These are phyloP conservation scores for Trametes cingulata DNA, from an alignment of 768 basidiomycete genomes.

Conservation along the genomic window DNA sequence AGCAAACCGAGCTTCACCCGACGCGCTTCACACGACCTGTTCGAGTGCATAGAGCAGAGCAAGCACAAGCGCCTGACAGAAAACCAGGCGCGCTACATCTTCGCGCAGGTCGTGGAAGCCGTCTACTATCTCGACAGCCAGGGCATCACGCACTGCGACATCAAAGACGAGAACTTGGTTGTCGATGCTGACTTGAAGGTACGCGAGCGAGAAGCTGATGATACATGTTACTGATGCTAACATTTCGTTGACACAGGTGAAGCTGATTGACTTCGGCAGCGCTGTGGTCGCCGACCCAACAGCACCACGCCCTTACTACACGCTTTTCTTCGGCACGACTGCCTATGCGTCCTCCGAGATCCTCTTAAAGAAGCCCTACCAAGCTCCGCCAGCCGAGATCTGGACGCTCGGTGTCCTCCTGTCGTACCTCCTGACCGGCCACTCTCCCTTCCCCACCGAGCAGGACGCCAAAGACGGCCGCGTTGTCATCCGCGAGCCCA, in stretches of 20 bases:
- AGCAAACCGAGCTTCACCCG: slow-evolving; percentile 48
- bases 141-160: slow-evolving; percentile 91
- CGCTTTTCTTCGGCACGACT: slow-evolving; percentile 88
- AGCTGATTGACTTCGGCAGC: slow-evolving; percentile 95
- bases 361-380: slow-evolving; percentile 83
- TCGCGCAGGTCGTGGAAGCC: slow-evolving; percentile 84
- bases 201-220: slow-evolving; percentile 18
- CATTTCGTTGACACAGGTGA: slow-evolving; percentile 55
- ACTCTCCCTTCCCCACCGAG: slow-evolving; percentile 90
- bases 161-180: slow-evolving; percentile 95
- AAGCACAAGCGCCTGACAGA: slow-evolving; percentile 79
- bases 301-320: slow-evolving; percentile 65
- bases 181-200: slow-evolving; percentile 75
- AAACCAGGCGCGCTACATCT: slow-evolving; percentile 76
- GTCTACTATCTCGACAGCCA: slow-evolving; percentile 77
- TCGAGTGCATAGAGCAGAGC: slow-evolving; percentile 92
- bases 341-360: slow-evolving; percentile 97
- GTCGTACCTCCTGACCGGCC: slow-evolving; percentile 90
- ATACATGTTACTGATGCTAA: slow-evolving; percentile 1
- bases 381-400: slow-evolving; percentile 91
- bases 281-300: slow-evolving; percentile 72
- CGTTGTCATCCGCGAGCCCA: slow-evolving; percentile 45
- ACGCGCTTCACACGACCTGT: slow-evolving; percentile 87
- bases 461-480: slow-evolving; percentile 73
- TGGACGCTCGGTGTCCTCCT: slow-evolving; percentile 96